These are phyloP conservation scores for Barbarea vulgaris DNA, from an alignment of 345 rosid genomes.

Conservation along the genomic window DNA sequence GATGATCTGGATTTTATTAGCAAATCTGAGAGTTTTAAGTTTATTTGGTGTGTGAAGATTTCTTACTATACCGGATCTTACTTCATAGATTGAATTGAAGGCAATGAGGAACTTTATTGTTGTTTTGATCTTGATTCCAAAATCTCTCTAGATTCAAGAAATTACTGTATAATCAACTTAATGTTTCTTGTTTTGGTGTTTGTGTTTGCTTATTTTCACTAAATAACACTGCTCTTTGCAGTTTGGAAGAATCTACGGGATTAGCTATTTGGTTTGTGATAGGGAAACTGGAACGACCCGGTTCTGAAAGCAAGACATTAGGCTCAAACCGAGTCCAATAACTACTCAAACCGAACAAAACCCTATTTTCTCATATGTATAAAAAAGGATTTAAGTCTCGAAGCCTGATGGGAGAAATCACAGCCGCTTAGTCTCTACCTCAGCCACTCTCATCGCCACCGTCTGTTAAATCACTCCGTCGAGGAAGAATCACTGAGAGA, in stretches of 20 bases:
- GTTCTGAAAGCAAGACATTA: too few species aligned
- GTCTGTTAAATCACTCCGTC: too few species aligned
- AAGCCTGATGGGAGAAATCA: too few species aligned
- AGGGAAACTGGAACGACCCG: too few species aligned
- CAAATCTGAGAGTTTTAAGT: neutral
- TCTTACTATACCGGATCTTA: neutral
- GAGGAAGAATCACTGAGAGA: too few species aligned
- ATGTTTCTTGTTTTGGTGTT: neutral
- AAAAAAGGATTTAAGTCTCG: too few species aligned
- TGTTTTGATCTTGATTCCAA: constrained; percentile 5
- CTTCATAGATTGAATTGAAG: neutral
- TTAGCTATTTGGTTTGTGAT: constrained; percentile 74
- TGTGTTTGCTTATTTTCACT: neutral
- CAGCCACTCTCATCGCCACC: too few species aligned
- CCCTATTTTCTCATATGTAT: too few species aligned
- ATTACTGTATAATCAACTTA: neutral
- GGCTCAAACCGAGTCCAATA: too few species aligned
- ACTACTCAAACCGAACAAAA: too few species aligned
- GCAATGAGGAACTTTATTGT: neutral
- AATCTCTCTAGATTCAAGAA: constrained; percentile 2
- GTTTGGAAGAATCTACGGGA: constrained; percentile 84
- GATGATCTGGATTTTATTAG: constrained; percentile 4
- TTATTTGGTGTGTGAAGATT: neutral
- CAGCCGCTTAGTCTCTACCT: too few species aligned
- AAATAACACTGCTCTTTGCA: constrained; percentile 36